Base-by-base conservation (phyloP, 2,329 filamentous ascomycete species). In the Dryadomyces quercus-mongolicae region DNA sequence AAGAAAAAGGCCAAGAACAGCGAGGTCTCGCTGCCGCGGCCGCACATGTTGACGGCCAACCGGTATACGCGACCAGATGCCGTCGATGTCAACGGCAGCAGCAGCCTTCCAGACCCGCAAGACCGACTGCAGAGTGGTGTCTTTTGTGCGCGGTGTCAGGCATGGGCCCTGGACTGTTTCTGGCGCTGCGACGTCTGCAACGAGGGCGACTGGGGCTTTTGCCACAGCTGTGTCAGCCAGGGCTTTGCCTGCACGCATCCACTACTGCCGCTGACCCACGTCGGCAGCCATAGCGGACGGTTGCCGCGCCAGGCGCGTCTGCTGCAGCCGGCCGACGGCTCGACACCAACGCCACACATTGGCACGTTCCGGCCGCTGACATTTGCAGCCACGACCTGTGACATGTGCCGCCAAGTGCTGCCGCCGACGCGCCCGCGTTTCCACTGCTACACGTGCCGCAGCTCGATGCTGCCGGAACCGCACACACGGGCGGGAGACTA, bases 121-220 rank as follows among this genome's bases (percentile, higher is more conserved):
- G 75, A 76, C 43, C 75, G 88, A 22, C 70, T 93, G 1, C 82
- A 93, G 67, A 83, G 80, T 52, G 92, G 92, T 20, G 83, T 88
- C 6, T 96, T 96, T 67, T 97, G 92, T 65, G 81, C 85, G 42
- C 77, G 78, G 49, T 96, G 92, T 65, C 72, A 77, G 18, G 73
- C 78, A 0, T 86, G 82, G 72, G 78, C 88, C 0, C 91, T 94
- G 62, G 79, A 85, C 52, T 93, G 88, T 68, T 95, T 88, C 68
- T 97, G 91, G 92, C 84, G 87, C 58, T 97, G 92, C 66, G 81
- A 86, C 56, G 67, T 77, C 25, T 97, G 92, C 70, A 95, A 95
- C 62, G 83, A 93, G 58, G 92, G 89, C 5, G 91, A 94, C 64
- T 97, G 91, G 91, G 92, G 92, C 0, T 96, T 88, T 65, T 97